Base-by-base conservation (phyloP, 345 rosid genomes). In the Erysimum cheiranthoides region DNA sequence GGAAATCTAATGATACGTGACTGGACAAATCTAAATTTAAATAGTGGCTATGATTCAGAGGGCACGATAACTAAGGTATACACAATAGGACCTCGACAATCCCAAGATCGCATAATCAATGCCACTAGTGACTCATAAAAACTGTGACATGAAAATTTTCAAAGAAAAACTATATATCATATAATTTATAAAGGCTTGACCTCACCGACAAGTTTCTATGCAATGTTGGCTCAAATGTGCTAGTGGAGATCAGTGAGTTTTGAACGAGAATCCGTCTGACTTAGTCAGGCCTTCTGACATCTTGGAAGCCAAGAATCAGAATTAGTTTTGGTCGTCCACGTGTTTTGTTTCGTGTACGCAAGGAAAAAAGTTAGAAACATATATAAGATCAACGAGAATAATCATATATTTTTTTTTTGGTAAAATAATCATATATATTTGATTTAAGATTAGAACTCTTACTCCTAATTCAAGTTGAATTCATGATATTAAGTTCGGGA, bases 281-380 rank as follows among this genome's bases (percentile, higher is more conserved):
- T 39, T 67, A 61, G 73, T 59, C 68, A 46, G 53, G 25, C 51
- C 38, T 75, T 67, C 68, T 75, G 68, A 75, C 79, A 59, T 30
- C 43, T 75, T 50, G 54, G 25, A 66, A 66, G 51, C 27, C 27
- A 59, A 17, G 45, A 59, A 31, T 2, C 39, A 54, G 61, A 59
- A 31, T 49, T 30, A 67, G 36, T 30, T 59, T 59, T 67, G 73
- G 73, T 74, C 78, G 61, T 67, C 40, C 53, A 38, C 61, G 67
- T 75, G 73, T 49, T 59, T 1, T 12, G 54, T 51, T 51, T n/a
- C 59, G 61, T 67, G 13, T 66, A 57, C 59, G 50, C 60, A 38
- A 35, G 5, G 70, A 4, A 14, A 27, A 73, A 27, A 11, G 0
- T 62, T 18, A 45, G 31, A 57, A 36, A 47, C 51, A 64, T n/a